Conservation (phyloP, 2,329 filamentous ascomycete species). For the Alternaria atra region DNA sequence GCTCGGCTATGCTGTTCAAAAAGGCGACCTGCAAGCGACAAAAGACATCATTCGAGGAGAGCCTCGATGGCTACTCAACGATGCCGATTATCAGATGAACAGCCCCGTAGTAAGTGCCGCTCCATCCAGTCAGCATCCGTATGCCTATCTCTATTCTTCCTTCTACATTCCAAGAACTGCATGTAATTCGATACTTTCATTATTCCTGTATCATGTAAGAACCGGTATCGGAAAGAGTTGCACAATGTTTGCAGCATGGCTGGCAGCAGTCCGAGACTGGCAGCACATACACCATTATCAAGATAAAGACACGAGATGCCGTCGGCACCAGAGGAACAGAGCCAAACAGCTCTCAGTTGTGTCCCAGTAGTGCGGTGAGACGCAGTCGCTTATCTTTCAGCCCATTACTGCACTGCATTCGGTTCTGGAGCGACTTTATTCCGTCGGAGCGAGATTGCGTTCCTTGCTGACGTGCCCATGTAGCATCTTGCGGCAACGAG, state of each 20-base stretch:
- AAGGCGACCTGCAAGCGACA: slow-evolving; percentile 72
- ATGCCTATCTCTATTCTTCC: slow-evolving; percentile 32
- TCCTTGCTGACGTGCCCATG: slow-evolving; percentile 38
- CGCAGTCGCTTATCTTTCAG: slow-evolving; percentile 44
- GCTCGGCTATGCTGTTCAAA: slow-evolving; percentile 80
- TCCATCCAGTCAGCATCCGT: slow-evolving; percentile 32
- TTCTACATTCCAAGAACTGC: slow-evolving; percentile 24
- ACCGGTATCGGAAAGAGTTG: slow-evolving; percentile 40
- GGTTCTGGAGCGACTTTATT: slow-evolving; percentile 37
- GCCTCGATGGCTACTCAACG: slow-evolving; percentile 73
- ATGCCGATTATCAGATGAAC: slow-evolving; percentile 83
- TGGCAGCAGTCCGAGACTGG: slow-evolving; percentile 30
- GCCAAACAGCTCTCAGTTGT: slow-evolving; percentile 35
- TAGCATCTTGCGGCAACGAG: slow-evolving; percentile 67
- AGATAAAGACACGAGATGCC: slow-evolving; percentile 38
- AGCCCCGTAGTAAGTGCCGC: slow-evolving; percentile 62
- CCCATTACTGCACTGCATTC: slow-evolving; percentile 21
- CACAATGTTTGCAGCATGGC: slow-evolving; percentile 21
- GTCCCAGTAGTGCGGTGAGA: slow-evolving; percentile 33
- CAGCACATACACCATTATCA: slow-evolving; percentile 36
- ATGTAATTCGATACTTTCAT: slow-evolving; percentile 10
- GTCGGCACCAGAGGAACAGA: slow-evolving; percentile 33
- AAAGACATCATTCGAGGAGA: slow-evolving; percentile 73
- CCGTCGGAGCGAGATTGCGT: slow-evolving; percentile 40
- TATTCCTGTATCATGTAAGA: slow-evolving; percentile 21